Evolutionary conservation across 2,329 filamentous ascomycete genomes (phyloP), one percentile per base, ranked within the genome.

Genomic region (Cadophora sp.): DNA sequence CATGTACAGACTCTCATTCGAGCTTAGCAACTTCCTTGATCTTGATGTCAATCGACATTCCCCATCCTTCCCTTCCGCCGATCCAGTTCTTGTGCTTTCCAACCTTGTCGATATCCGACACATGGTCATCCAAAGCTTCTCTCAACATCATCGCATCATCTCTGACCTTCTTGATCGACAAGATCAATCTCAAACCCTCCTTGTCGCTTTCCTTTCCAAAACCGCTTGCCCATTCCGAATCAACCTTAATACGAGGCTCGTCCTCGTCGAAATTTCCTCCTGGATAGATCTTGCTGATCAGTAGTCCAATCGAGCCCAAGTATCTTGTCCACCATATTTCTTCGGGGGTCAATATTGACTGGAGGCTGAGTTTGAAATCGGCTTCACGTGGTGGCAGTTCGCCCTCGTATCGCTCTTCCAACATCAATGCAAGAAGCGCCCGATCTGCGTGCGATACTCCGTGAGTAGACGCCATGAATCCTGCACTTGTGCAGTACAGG

Each of bases 281-380:
- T 0, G 90, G 89, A 77, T 89, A 90, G 9, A 91, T 79, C 11
- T 79, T 81, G 0, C 84, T 85, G 36, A 91, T 78, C 11, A 91
- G 75, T 5, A 80, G 80, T 2, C 86, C 88, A 0, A 91, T 81
- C 18, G 83, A 82, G 0, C 90, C 89, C 0, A 91, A 73, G 73
- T 90, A 91, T 62, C 81, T 83, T 63, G 85, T 83, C 89, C 89
- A 91, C 88, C 89, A 92, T 13, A 84, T 80, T 66, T 85, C 81
- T 70, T 84, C 82, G 0, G 80, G 76, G 0, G 84, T 85, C 2
- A 89, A 76, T 3, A 91, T 80, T 43, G 80, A 78, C 47, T 83
- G 79, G 39, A 92, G 80, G 4, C 83, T 81, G 1, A 78, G 75
- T 39, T 86, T 85, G 72, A 89, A 88, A 4, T 80, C 76, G 9